These are phyloP conservation scores for Thermoascus crustaceus DNA, from an alignment of 2,329 filamentous ascomycete genomes.

Conservation along the genomic window DNA sequence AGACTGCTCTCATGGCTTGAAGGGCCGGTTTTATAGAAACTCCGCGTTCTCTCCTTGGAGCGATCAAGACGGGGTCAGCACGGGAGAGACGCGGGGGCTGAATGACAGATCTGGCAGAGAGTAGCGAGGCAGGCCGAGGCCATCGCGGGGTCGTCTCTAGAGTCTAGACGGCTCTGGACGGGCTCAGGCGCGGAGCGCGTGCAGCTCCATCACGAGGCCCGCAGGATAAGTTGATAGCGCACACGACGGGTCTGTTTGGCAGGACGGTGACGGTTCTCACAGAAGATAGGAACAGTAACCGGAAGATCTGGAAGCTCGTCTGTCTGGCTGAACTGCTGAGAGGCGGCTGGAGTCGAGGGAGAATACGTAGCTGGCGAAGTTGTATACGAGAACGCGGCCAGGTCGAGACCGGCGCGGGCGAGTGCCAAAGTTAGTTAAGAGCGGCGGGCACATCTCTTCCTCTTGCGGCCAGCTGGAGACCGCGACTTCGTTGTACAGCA, in stretches of 20 bases:
- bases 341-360: not conserved
- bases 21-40: too few species aligned
- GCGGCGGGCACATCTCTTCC: too few species aligned
- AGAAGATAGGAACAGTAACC: not conserved
- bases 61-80: too few species aligned
- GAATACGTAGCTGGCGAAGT: not conserved
- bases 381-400: not conserved
- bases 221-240: not conserved
- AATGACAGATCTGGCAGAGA: not conserved
- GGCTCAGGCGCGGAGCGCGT: constrained; percentile 1
- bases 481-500: too few species aligned
- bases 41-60: too few species aligned
- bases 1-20: not conserved
- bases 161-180: not conserved
- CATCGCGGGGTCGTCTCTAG: constrained; percentile 3
- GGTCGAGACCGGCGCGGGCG: not conserved
- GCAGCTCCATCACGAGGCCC: constrained; percentile 9
- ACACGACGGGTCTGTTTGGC: too few species aligned
- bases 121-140: constrained; percentile 1
- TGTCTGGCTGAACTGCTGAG: too few species aligned
- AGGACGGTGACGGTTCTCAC: too few species aligned
- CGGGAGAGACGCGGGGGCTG: too few species aligned
- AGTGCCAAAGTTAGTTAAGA: too few species aligned
- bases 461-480: too few species aligned
- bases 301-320: not conserved